These are phyloP conservation scores for Petunia hybrid DNA, from an alignment of 305 asterid species.

Conservation along the genomic window DNA sequence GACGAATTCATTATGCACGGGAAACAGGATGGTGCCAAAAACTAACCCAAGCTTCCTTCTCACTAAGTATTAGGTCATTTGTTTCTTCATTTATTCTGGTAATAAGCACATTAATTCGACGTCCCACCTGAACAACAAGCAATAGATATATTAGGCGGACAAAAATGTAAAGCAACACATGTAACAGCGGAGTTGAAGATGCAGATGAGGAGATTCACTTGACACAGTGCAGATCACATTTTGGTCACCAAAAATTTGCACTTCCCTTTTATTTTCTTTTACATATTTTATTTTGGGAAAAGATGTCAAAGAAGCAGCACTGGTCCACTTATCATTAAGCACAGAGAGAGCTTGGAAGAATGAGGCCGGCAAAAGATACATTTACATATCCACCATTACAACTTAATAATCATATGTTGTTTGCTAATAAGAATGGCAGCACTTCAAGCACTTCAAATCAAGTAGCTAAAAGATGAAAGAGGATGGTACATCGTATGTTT, in stretches of 20 bases:
- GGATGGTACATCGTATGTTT: neutral
- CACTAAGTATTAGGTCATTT: constrained; percentile 90
- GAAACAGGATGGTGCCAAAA: constrained; percentile 30
- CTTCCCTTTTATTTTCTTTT: neutral
- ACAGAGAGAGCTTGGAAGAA: neutral
- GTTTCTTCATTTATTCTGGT: constrained; percentile 90
- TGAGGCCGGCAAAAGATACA: neutral
- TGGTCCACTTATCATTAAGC: neutral
- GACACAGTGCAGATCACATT: neutral
- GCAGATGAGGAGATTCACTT: neutral
- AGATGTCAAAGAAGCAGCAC: constrained; percentile 4
- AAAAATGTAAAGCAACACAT: neutral
- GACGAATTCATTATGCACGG: constrained; percentile 28
- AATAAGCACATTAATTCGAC: constrained; percentile 71
- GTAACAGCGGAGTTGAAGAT: neutral
- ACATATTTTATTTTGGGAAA: neutral
- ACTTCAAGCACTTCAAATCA: neutral
- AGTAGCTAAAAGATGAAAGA: neutral
- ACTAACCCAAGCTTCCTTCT: constrained; percentile 93
- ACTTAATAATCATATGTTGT: neutral
- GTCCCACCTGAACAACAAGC: constrained; percentile 72
- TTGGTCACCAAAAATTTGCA: neutral
- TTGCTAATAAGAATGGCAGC: neutral
- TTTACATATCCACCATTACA: neutral
- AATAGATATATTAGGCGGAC: neutral